Base-by-base conservation (phyloP, 1,139 yeast species). In the Pichia sorboxylosa region DNA sequence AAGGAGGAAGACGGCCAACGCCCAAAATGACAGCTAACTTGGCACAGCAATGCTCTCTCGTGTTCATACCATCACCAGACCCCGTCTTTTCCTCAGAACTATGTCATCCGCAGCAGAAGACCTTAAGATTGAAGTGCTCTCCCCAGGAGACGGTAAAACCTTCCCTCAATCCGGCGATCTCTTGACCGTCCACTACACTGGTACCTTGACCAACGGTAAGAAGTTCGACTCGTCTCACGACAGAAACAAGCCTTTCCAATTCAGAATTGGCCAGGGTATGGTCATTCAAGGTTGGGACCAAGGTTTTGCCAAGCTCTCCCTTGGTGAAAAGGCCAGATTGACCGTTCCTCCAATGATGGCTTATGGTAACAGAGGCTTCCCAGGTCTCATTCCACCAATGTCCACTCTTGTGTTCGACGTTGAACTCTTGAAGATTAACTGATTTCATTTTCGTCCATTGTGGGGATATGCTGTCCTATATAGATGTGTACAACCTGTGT, bases 271-370 rank as follows among this genome's bases (percentile, higher is more conserved):
- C 57, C 94, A 82, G 46, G 96, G 97, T 41, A 94, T 81, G 63
- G 96, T 87, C 45, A 87, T 87, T 62, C 71, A 73, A 52, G 97
- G 97, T 43, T 87, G 97, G 97, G 97, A 87, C 56, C 81, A 74
- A 54, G 94, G 80, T 43, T 82, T 84, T 55, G 94, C 94, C 38
- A 77, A 84, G 60, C 71, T 90, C 59, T 80, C 93, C 37, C 69
- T 85, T 38, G 97, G 97, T 47, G 84, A 92, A 60, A 80, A 79
- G 65, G 94, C 96, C 35, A 71, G 79, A 55, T 67, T 90, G 56
- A 84, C 92, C 49, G 84, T 87, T 51, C 93, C 96, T 48, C 90
- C 94, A 41, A 77, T 80, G 51, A 80, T 83, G 60, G 98, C 93
- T 45, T 90, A 90, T 62, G 96, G 96, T 42, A 69, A 73, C 44